Base-by-base conservation (phyloP, 192 early-diverging fungal species). In the Mortierella claussenii region DNA sequence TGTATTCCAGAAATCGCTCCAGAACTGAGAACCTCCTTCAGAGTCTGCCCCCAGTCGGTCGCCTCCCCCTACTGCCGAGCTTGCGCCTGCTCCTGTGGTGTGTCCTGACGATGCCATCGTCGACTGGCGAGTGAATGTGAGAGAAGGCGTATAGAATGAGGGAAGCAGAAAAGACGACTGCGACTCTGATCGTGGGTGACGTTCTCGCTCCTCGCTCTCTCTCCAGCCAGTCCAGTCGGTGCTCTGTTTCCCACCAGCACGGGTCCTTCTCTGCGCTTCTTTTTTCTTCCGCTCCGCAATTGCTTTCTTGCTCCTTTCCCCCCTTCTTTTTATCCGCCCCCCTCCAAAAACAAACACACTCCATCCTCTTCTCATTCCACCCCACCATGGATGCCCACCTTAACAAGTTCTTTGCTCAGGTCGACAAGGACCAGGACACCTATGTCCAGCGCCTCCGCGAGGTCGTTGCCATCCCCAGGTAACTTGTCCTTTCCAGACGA, bases 401-500 rank as follows among this genome's bases (percentile, higher is more conserved):
- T 47, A 67, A 50, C 58, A 40, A 88, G 65, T 88, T 92, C 83
- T 90, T 89, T 79, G 86, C 83, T 20, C 87, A 91, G 58, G 89
- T 95, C 53, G 89, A 94, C 56, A 73, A 90, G 75, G 87, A 93
- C 83, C 88, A 95, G 71, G 74, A 92, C 58, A 76, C 86, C 73
- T 97, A 92, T 70, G 88, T 97, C 78, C 85, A 95, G 56, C 83
- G 89, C 44, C 90, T 98, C 44, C 89, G 89, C 53, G 93, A 97
- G 83, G 92, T 88, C 21, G 95, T 98, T 28, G 92, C 89, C 37
- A 96, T 96, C 60, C 91, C 93, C 52, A 90, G 89, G 92, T 91
- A 86, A 48, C 42, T 21, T 54, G 15, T 23, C 8, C 20, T 6
- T 50, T 7, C 17, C 21, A 21, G 0, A 23, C 46, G n/a, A n/a